phyloP scores from a whole-genome alignment of 2,329 filamentous ascomycete species.

The Gaeumannomyces sp. region DNA sequence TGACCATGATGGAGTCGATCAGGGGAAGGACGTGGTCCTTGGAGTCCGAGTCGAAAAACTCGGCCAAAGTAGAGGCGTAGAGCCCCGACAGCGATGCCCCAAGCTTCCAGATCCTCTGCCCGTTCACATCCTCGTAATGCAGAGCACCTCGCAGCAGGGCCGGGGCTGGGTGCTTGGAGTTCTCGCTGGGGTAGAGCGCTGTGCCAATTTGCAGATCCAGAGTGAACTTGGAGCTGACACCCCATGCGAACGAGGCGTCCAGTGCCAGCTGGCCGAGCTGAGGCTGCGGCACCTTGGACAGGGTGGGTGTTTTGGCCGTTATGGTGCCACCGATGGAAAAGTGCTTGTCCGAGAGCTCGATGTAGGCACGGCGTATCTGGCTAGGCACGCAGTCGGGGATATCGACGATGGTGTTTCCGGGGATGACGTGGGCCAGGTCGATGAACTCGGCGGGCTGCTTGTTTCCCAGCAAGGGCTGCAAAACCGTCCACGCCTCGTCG shows the following conservation, averaged over 20 bases:
- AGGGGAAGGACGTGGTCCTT: constrained; percentile 14
- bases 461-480: background rate
- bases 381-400: constrained; percentile 1
- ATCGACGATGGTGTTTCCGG: background rate
- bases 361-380: background rate
- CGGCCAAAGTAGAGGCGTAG: constrained; percentile 12
- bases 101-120: constrained; percentile 8
- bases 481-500: background rate
- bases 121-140: constrained; percentile 11
- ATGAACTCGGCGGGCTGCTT: background rate
- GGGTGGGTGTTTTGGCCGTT: background rate
- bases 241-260: background rate
- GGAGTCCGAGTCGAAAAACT: constrained; percentile 14
- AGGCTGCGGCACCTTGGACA: background rate
- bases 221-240: background rate
- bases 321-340: background rate
- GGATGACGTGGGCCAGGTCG: constrained; percentile 1
- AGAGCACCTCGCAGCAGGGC: constrained; percentile 12
- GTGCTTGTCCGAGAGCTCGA: background rate
- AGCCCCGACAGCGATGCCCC: constrained; percentile 9
- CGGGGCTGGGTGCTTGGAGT: background rate
- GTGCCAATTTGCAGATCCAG: background rate
- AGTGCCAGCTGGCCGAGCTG: background rate
- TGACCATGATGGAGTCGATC: constrained; percentile 16
- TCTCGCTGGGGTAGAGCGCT: background rate